Evolutionary conservation across 306 rosid species (phyloP).

Genomic region (Crotalaria pallida): DNA sequence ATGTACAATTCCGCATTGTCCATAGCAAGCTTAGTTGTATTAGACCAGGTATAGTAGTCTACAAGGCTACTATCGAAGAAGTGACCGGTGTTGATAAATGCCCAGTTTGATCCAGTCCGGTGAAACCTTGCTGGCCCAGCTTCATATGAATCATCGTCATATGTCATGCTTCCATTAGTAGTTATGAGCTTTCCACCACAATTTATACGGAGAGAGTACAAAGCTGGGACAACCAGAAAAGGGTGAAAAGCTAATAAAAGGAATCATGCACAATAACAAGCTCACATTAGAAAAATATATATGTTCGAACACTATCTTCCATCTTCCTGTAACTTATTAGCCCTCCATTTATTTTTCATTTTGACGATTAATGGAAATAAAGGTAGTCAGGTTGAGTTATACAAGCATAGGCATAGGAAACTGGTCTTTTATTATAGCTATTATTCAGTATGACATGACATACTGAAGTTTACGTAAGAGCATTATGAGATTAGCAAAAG

Average conservation of each 20-base stretch:
- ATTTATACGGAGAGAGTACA: conserved; percentile 51
- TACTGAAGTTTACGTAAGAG: neutral
- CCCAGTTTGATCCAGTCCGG: conserved; percentile 42
- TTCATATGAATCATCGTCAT: conserved; percentile 34
- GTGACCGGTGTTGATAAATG: conserved; percentile 56
- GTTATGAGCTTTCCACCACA: conserved; percentile 52
- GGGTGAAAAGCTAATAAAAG: neutral
- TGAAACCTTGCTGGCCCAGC: conserved; percentile 34
- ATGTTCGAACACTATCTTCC: neutral
- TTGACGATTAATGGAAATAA: neutral
- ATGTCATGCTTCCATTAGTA: conserved; percentile 18
- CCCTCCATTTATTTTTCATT: neutral
- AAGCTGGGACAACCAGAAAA: conserved; percentile 2
- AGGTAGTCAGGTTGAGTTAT: neutral
- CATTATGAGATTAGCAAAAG: neutral
- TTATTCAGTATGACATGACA: neutral
- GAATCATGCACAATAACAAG: neutral
- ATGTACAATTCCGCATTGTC: conserved; percentile 38
- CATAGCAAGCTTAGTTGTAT: conserved; percentile 34
- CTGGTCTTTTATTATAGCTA: neutral
- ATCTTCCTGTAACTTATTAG: neutral
- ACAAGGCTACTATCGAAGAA: conserved; percentile 25
- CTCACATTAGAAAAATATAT: neutral
- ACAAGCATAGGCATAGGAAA: neutral
- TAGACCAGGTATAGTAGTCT: conserved; percentile 28